Evolutionary conservation across 768 basidiomycete species (phyloP), one percentile per base, ranked within the genome.

Genomic region (Paxillus rubicundulus): DNA sequence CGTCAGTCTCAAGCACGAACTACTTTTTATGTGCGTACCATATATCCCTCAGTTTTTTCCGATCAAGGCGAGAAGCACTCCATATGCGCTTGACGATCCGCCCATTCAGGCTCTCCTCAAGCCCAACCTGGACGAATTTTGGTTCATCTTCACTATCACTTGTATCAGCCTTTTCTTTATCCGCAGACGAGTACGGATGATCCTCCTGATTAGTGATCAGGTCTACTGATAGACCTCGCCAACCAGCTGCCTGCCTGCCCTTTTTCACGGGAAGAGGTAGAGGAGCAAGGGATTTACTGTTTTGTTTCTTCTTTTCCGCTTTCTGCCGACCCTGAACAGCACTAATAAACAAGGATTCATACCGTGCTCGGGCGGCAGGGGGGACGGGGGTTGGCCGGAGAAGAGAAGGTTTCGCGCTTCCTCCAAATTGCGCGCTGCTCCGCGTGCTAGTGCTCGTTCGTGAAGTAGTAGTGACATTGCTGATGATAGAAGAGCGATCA

Each of bases 171-270:
- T 55, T 57, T 42, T 57, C 59, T 28, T 63, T 54, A 30, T 34
- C 51, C 47, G 43, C 21, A 42, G 61, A 45, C 45, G 50, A 21
- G 45, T 32, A 52, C 27, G 49, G 52, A 47, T 68, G 64, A 34
- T 72, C 74, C 32, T 74, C 76, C 2, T 71, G 67, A 50, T 70
- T 74, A 10, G 79, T 78, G 47, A 84, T 81, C 47, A 85, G 67
- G 63, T 89, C 87, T 27, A 88, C 80, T 1, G 86, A 86, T 37
- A 86, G 63, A 9, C 82, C 87, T 40, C 86, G 74, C 89, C 89
- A 92, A 3, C 89, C 89, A 3, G 80, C 82, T 1, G 86, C 83
- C 50, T 82, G 79, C 51, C 84, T 67, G 37, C 62, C 63, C 40
- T 79, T 76, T 55, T 77, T 74, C 14, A 73, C 60, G 43, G 71